Conservation (phyloP, 1,284 basidiomycete species). For the Tranzscheliella williamsii region DNA sequence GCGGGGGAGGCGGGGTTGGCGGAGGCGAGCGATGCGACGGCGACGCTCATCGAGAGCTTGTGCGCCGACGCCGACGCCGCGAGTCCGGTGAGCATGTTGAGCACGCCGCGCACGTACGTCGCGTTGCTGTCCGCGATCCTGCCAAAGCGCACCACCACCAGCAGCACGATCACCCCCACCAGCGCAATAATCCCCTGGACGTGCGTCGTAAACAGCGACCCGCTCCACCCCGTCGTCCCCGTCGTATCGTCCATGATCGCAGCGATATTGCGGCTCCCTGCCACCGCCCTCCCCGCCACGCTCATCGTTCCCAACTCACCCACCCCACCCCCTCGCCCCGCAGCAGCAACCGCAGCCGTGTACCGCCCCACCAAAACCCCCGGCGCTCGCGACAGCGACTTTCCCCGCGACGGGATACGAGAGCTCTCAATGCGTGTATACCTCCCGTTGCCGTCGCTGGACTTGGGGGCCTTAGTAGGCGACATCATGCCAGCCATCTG, state of each 20-base stretch:
- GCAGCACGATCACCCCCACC: slow-evolving; percentile 29
- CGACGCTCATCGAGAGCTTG: slow-evolving; percentile 38
- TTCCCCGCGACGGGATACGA: slow-evolving; percentile 26
- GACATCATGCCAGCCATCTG: too few species aligned
- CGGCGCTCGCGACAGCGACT: slow-evolving; percentile 9
- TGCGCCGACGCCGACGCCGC: slow-evolving; percentile 29
- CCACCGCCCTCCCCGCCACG: background rate
- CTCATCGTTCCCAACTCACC: background rate
- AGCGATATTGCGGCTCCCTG: slow-evolving; percentile 6
- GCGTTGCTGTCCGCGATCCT: slow-evolving; percentile 22
- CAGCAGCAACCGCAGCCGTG: background rate
- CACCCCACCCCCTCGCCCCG: background rate
- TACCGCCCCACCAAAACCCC: background rate
- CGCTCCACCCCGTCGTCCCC: background rate
- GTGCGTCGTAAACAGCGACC: slow-evolving; percentile 19
- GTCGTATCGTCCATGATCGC: slow-evolving; percentile 33
- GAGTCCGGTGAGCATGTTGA: slow-evolving; percentile 39
- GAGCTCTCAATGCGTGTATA: slow-evolving; percentile 31
- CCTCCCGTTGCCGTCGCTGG: slow-evolving; percentile 21
- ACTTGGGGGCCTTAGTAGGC: slow-evolving; percentile 17
- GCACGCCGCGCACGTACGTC: slow-evolving; percentile 28
- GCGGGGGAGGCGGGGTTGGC: slow-evolving; percentile 10
- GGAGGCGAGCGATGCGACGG: slow-evolving; percentile 19
- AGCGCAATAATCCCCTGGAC: slow-evolving; percentile 32
- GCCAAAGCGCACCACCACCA: slow-evolving; percentile 25